These are phyloP conservation scores for Pichia pseudocactophila DNA, from an alignment of 805 yeast species.

Conservation along the genomic window DNA sequence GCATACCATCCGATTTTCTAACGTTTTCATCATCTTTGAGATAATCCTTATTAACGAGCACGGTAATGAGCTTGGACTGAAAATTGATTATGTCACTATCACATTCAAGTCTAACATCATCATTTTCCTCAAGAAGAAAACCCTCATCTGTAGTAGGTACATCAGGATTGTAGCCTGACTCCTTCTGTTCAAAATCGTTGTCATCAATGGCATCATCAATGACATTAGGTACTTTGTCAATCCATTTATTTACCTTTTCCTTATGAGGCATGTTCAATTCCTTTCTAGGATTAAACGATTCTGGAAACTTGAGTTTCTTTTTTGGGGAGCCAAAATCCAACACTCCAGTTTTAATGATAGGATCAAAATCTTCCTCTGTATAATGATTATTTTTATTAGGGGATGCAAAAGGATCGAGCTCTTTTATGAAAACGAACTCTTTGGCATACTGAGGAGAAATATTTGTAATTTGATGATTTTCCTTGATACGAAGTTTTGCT, in stretches of 20 bases:
- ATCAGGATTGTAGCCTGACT: conserved; percentile 43
- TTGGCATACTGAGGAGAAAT: neutral
- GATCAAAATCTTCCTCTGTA: neutral
- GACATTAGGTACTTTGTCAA: conserved; percentile 43
- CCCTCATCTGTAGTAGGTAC: conserved; percentile 26
- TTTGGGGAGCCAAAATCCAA: neutral
- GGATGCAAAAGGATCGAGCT: neutral
- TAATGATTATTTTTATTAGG: neutral
- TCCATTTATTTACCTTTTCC: conserved; percentile 64
- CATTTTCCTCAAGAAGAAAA: conserved; percentile 7
- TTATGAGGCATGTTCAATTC: conserved; percentile 54
- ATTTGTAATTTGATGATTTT: neutral
- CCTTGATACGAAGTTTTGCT: neutral
- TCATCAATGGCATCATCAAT: conserved; percentile 17
- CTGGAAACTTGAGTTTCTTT: conserved; percentile 29
- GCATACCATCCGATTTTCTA: conserved; percentile 6
- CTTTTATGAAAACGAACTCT: neutral
- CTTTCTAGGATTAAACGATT: conserved; percentile 50
- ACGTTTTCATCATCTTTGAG: conserved; percentile 18
- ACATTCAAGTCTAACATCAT: conserved; percentile 27
- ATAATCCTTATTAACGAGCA: conserved; percentile 34
- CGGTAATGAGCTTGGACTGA: conserved; percentile 46
- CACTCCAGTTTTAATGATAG: neutral
- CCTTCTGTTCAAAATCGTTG: conserved; percentile 24
- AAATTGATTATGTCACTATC: conserved; percentile 40